These are phyloP conservation scores for Rhodotorula sphaerocarpa DNA, from an alignment of 768 basidiomycete species.

Conservation along the genomic window DNA sequence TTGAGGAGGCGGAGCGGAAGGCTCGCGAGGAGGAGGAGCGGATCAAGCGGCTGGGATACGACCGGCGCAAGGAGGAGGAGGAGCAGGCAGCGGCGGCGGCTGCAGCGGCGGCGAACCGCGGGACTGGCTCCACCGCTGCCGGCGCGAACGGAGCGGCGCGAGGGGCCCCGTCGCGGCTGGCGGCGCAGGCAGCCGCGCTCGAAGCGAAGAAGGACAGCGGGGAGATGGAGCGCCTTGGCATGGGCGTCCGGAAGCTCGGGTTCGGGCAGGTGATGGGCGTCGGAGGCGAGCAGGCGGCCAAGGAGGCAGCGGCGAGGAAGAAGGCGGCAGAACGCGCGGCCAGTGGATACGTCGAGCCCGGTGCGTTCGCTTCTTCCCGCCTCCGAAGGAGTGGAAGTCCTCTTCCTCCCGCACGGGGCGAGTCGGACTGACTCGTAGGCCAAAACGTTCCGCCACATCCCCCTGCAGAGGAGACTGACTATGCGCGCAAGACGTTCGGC, in stretches of 20 bases:
- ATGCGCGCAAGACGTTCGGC: not conserved
- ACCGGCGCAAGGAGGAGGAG: slow-evolving; percentile 71
- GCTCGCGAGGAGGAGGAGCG: slow-evolving; percentile 88
- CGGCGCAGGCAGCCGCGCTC: slow-evolving; percentile 26
- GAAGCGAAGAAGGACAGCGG: slow-evolving; percentile 48
- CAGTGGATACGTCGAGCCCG: slow-evolving; percentile 43
- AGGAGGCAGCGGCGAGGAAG: slow-evolving; percentile 57
- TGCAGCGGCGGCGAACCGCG: slow-evolving; percentile 38
- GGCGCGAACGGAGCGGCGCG: slow-evolving; percentile 36
- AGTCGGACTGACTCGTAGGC: no score
- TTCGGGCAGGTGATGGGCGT: slow-evolving; percentile 56
- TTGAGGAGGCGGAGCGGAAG: slow-evolving; percentile 84
- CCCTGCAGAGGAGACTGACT: not conserved
- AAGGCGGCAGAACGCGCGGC: slow-evolving; percentile 49
- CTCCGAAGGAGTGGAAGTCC: no score
- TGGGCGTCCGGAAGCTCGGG: slow-evolving; percentile 70
- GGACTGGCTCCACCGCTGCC: slow-evolving; percentile 17
- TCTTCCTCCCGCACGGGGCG: no score
- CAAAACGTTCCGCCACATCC: not conserved
- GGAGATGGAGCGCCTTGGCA: slow-evolving; percentile 55
- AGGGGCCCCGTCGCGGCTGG: not conserved
- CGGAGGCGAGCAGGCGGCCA: slow-evolving; percentile 36
- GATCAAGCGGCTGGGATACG: slow-evolving; percentile 83
- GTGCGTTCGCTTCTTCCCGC: not conserved
- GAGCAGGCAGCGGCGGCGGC: slow-evolving; percentile 48